Percentiles rank a stretch among this genome's conserved stretches.
phyloP scores from a whole-genome alignment of 768 basidiomycete genomes.

The Russula vinacea region DNA sequence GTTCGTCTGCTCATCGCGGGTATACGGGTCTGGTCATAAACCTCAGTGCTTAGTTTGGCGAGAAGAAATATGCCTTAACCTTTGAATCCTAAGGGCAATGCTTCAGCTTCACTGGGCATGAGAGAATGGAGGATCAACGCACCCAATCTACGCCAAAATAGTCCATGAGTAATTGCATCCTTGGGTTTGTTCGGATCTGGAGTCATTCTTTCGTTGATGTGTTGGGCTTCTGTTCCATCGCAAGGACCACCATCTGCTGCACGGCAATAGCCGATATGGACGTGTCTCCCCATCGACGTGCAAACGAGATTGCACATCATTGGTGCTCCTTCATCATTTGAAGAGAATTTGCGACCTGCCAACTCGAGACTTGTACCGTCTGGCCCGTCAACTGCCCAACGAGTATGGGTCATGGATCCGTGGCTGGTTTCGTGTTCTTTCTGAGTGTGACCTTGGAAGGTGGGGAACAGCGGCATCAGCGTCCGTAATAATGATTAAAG shows the following conservation, averaged over 20 bases:
- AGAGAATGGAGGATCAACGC: slow-evolving; percentile 28
- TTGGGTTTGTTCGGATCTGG: slow-evolving; percentile 50
- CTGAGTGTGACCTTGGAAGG: slow-evolving; percentile 50
- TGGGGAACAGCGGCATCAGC: neutral
- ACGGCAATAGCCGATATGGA: slow-evolving; percentile 56
- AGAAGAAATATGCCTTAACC: slow-evolving; percentile 33
- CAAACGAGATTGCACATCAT: slow-evolving; percentile 63
- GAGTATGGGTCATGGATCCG: slow-evolving; percentile 58
- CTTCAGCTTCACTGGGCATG: neutral
- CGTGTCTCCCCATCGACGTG: slow-evolving; percentile 54
- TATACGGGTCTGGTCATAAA: slow-evolving; percentile 49
- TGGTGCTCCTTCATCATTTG: slow-evolving; percentile 55
- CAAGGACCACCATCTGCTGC: slow-evolving; percentile 41
- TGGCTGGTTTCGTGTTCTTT: slow-evolving; percentile 61
- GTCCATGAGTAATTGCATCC: slow-evolving; percentile 52
- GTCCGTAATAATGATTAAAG: neutral
- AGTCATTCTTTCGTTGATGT: slow-evolving; percentile 42
- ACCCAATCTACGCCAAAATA: slow-evolving; percentile 61
- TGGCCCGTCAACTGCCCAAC: slow-evolving; percentile 56
- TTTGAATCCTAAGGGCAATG: slow-evolving; percentile 47
- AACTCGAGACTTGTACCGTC: slow-evolving; percentile 52
- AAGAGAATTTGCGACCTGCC: slow-evolving; percentile 52
- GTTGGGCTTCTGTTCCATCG: slow-evolving; percentile 44
- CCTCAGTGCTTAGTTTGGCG: neutral
- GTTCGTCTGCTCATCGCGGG: slow-evolving; percentile 50